Base-by-base conservation (phyloP, 805 yeast species). In the Schizosaccharomyces cryophilus region DNA sequence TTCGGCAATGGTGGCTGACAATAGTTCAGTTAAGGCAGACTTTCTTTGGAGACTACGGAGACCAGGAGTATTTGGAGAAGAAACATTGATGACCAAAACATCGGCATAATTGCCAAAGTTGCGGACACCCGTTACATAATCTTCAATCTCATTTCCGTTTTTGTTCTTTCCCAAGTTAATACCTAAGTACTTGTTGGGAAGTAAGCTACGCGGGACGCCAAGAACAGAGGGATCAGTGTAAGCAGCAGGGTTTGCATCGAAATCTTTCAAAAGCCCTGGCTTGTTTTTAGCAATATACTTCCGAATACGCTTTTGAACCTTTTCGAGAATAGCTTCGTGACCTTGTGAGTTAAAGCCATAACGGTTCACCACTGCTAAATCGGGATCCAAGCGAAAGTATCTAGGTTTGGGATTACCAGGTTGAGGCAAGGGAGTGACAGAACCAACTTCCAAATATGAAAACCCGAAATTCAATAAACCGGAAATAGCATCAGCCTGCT, bases 41-140 rank as follows among this genome's bases (percentile, higher is more conserved):
- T 86, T 95, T 62, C 74, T 79, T 73, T 90, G 97, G 66, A 90
- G 77, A 66, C 82, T 86, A 68, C 97, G 80, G 66, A 90, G 77
- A 1, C 96, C 96, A 4, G 97, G 97, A 0, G 97, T 90, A 69
- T 90, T 90, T 61, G 97, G 97, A 59, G 95, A 85, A 0, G 96
- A 87, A 15, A 90, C 95, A 68, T 90, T 90, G 65, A 90, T 80
- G 21, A 90, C 90, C 64, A 90, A 74, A 6, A 86, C 88, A 72
- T 90, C 97, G 4, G 97, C 95, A 66, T 76, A 81, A 13, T 82
- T 80, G 13, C 94, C 95, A 65, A 90, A 80, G 61, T 82, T 77
- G 62, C 80, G 80, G 30, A 90, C 95, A 63, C 97, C 97, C 65
- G 78, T 75, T 59, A 85, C 80, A 68, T 87, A 90, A 71, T 90